Base-by-base conservation (phyloP, 306 rosid species). In the Crotalaria pallida region DNA sequence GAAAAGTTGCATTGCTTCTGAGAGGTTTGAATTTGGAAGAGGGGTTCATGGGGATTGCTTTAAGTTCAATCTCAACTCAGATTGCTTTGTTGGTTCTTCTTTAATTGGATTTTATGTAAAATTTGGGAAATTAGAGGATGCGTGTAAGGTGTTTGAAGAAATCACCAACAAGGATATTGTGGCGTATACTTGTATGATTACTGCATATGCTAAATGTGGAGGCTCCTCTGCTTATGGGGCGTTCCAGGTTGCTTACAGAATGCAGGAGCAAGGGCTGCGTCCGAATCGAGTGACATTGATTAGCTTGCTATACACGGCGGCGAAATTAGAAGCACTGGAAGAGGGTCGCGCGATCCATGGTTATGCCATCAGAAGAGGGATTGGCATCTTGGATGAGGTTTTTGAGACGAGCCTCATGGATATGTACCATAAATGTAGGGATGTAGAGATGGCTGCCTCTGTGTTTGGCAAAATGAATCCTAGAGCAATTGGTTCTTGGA, bases 371-470 rank as follows among this genome's bases (percentile, higher is more conserved):
- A 85, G 84, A 71, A 79, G 60, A 73, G 82, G 71, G 43, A 76
- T 82, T 69, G 86, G 83, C 52, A 10, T 67, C 43, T 73, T n/a
- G 36, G 86, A 85, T 65, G 89, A 82, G 65, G 61, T 81, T 31
- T 82, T 85, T 44, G 76, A 79, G 75, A 82, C 89, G 1, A 73
- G 77, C 80, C 84, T 85, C 10, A 26, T 85, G 67, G 86, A 69
- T 71, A 85, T 85, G 86, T 85, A 85, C 73, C 44, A 50, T 70
- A 85, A 85, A 52, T 85, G 89, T 43, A 81, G 77, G 29, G 53
- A 66, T 27, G 56, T 78, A 58, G 50, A 26, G 63, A 79, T 29
- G 33, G 79, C 84, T 51, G 76, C 74, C 10, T 48, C 75, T 55
- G 70, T 69, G 55, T 85, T 85, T 73, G 56, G 49, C 19, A 69